phyloP scores from a whole-genome alignment of 2,329 filamentous ascomycete genomes.

The Penicillium sp. region DNA sequence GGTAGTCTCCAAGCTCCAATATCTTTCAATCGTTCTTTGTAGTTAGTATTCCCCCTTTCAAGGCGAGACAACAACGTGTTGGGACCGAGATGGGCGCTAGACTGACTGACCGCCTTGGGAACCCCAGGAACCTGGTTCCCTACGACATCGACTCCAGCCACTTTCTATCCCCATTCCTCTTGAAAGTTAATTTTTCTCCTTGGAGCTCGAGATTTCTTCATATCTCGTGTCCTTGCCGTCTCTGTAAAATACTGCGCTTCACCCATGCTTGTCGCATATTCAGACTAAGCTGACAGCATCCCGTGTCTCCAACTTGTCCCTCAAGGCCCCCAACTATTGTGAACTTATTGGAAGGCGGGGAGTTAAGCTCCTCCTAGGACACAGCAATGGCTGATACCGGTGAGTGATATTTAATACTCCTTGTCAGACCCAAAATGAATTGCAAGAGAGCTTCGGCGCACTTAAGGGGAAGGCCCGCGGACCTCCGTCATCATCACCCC shows the following conservation, averaged over 20 bases:
- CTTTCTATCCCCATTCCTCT: conserved; percentile 19
- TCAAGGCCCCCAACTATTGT: conserved; percentile 22
- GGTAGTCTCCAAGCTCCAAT: too few relatives aligned
- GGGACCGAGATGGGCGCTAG: conserved; percentile 18
- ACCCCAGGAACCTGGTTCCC: conserved; percentile 13
- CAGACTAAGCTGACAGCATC: conserved; percentile 25
- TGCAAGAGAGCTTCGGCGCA: conserved; percentile 14
- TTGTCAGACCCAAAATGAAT: background rate
- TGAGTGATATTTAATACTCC: conserved; percentile 19
- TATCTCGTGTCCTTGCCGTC: conserved; percentile 2
- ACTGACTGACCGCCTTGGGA: conserved; percentile 25
- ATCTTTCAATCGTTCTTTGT: background rate
- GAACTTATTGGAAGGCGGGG: conserved; percentile 26
- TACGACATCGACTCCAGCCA: conserved; percentile 28
- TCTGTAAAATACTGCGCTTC: conserved; percentile 22
- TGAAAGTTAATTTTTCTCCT: background rate
- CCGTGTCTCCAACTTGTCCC: conserved; percentile 20
- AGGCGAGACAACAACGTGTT: background rate
- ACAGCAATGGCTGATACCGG: conserved; percentile 37
- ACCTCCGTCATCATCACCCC: conserved; percentile 19
- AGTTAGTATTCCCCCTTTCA: background rate
- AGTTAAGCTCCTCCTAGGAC: conserved; percentile 31
- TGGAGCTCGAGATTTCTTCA: conserved; percentile 4
- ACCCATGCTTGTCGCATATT: conserved; percentile 32
- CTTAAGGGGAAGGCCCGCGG: conserved; percentile 28